These are phyloP conservation scores for Nicotiana tabacum DNA, from an alignment of 257 asterid species.

Conservation along the genomic window DNA sequence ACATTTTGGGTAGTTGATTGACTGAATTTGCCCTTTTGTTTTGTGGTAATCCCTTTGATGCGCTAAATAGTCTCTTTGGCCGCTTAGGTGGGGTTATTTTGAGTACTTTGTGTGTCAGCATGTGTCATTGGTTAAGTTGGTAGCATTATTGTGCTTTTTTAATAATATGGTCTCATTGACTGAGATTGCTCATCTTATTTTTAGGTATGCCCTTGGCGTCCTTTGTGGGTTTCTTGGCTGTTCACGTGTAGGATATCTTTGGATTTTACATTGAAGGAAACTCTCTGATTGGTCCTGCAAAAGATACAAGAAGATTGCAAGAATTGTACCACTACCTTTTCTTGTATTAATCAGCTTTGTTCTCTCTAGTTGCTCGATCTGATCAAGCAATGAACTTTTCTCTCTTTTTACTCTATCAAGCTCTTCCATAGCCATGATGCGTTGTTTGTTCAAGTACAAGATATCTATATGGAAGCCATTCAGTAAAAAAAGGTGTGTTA, in stretches of 20 bases:
- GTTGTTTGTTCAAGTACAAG: conserved; percentile 58
- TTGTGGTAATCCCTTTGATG: background rate
- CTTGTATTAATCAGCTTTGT: conserved; percentile 24
- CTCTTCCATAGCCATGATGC: conserved; percentile 70
- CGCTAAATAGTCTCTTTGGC: background rate
- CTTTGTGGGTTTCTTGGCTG: background rate
- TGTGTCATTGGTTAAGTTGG: background rate
- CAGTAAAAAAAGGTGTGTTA: background rate
- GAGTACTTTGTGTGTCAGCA: background rate
- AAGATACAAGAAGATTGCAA: background rate
- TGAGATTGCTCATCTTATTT: background rate
- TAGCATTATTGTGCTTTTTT: background rate
- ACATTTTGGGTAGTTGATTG: background rate
- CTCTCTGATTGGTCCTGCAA: background rate
- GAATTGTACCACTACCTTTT: conserved; percentile 34
- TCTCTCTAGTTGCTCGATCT: conserved; percentile 47
- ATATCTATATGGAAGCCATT: conserved; percentile 53
- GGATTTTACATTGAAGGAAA: background rate
- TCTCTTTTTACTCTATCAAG: conserved; percentile 55
- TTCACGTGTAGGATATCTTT: background rate
- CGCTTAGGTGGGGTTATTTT: background rate
- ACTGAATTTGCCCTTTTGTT: background rate
- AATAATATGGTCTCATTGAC: background rate
- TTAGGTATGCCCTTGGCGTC: too few species aligned
- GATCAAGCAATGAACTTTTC: conserved; percentile 41